Percentiles rank a stretch among this genome's conserved stretches.
phyloP scores from a whole-genome alignment of 73 alveolate species.

The Tetrahymena thermophila region DNA sequence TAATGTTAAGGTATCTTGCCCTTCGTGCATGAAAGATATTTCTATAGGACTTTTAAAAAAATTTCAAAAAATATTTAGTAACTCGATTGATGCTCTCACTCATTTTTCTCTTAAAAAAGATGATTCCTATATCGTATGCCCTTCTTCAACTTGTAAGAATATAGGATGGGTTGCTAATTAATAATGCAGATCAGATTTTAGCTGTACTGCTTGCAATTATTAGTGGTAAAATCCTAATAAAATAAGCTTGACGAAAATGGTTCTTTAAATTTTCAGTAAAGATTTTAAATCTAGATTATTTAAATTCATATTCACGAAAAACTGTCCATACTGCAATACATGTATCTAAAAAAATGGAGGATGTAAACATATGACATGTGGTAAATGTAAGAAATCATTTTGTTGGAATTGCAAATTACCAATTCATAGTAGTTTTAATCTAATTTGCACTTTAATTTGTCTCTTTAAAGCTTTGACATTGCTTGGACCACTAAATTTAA shows the following conservation, averaged over 20 bases:
- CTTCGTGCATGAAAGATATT: not conserved
- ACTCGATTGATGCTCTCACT: not conserved
- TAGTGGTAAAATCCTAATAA: not conserved
- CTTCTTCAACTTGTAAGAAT: not conserved
- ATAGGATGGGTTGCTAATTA: not conserved
- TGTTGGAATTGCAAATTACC: not conserved
- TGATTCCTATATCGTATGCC: not conserved
- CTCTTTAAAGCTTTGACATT: not conserved
- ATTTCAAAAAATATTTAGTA: not conserved
- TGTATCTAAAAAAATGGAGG: not conserved
- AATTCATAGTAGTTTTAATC: not conserved
- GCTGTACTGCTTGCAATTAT: not conserved
- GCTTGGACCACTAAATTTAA: not conserved
- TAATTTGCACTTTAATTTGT: not conserved
- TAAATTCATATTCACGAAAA: not conserved
- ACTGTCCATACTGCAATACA: not conserved
- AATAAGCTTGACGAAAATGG: not conserved
- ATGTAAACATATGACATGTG: not conserved
- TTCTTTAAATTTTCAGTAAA: not conserved
- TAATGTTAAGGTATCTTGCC: not conserved
- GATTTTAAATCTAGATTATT: not conserved
- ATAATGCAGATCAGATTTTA: not conserved
- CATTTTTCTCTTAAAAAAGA: not conserved
- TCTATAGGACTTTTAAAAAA: not conserved
- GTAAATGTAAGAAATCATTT: not conserved